phyloP scores from a whole-genome alignment of 192 early-diverging fungal genomes.

The Coemansia umbellata region DNA sequence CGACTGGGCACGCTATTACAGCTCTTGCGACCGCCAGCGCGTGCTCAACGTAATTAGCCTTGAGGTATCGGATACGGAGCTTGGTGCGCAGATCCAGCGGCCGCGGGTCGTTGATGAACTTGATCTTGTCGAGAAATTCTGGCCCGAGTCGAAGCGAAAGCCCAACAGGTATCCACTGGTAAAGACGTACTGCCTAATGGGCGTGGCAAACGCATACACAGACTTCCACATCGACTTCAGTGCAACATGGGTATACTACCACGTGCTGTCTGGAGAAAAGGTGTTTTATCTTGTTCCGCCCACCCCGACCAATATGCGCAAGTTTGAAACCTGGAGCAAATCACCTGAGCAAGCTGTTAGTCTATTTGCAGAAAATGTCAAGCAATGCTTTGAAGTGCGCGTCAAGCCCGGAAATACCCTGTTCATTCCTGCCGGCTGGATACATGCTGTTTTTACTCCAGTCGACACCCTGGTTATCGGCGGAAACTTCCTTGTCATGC shows the following conservation, averaged over 20 bases:
- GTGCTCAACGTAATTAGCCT: constrained; percentile 87
- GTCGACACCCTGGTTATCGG: constrained; percentile 86
- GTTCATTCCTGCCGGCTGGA: constrained; percentile 96
- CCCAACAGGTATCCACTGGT: constrained; percentile 77
- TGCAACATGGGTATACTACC: constrained; percentile 87
- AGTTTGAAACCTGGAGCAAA: constrained; percentile 86
- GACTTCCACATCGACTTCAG: constrained; percentile 90
- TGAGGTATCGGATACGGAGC: constrained; percentile 72
- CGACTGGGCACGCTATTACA: constrained; percentile 81
- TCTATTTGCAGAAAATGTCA: constrained; percentile 83
- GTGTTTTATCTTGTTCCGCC: constrained; percentile 88
- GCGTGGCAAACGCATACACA: constrained; percentile 85
- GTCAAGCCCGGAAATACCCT: constrained; percentile 80
- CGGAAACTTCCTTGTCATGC: constrained; percentile 79
- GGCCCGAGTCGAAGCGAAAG: constrained; percentile 65
- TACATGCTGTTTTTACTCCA: constrained; percentile 91
- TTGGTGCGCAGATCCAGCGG: constrained; percentile 63
- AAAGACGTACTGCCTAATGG: constrained; percentile 91
- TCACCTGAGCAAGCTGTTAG: constrained; percentile 66
- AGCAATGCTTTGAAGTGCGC: constrained; percentile 72
- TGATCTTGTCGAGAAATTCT: constrained; percentile 85
- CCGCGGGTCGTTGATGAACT: constrained; percentile 79
- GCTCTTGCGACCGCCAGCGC: constrained; percentile 56
- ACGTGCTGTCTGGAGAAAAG: constrained; percentile 81
- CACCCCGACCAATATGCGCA: constrained; percentile 75